Evolutionary conservation across 2,329 filamentous ascomycete species (phyloP).

Genomic region (Aspergillus japonicus): DNA sequence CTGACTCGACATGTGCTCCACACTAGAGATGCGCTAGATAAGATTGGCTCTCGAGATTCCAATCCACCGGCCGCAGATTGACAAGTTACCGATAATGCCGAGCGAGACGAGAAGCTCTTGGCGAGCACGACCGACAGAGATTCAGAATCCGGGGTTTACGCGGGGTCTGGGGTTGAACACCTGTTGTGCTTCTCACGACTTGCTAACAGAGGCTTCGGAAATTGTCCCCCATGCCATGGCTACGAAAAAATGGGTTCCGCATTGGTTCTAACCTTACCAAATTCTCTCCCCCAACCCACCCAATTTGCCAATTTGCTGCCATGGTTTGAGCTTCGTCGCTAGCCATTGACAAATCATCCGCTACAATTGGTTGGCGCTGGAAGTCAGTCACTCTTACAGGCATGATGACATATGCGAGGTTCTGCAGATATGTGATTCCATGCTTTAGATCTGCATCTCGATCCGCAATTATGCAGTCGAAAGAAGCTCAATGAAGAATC

Average conservation of each 20-base stretch:
- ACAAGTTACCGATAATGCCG: slow-evolving; percentile 1
- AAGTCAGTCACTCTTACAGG: neutral
- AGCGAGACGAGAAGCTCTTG: neutral
- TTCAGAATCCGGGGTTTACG: neutral
- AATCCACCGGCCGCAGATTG: neutral
- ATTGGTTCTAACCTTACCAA: neutral
- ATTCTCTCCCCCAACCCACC: too few species aligned
- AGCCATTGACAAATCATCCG: neutral
- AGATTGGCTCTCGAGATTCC: neutral
- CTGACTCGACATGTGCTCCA: neutral
- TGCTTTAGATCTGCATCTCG: neutral
- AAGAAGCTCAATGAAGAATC: neutral
- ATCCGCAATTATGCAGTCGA: neutral
- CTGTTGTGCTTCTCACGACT: too few species aligned
- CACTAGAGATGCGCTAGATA: neutral
- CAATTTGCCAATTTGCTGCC: neutral
- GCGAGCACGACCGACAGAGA: neutral
- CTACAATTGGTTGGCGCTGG: neutral
- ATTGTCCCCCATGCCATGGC: too few species aligned
- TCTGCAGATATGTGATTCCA: too few species aligned
- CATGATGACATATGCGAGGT: too few species aligned
- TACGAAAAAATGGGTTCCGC: too few species aligned
- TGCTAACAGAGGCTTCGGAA: too few species aligned
- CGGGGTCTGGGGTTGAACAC: neutral
- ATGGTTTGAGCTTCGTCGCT: neutral